Conservation (phyloP, 2,329 filamentous ascomycete genomes). For the Epichloe coenophiala region DNA sequence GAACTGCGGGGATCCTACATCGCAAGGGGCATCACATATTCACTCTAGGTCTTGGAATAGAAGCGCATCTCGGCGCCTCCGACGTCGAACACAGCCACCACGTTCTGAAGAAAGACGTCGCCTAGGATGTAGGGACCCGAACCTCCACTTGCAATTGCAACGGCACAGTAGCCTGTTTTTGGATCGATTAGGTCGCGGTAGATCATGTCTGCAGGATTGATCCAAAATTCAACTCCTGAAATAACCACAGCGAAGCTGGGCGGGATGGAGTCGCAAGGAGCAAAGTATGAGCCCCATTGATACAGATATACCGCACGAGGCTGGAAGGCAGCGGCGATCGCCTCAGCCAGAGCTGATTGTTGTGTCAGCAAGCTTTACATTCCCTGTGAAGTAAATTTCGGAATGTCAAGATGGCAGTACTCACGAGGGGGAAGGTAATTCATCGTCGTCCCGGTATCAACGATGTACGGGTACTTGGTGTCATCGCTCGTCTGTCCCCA, state of each 20-base stretch:
- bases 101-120: constrained; percentile 36
- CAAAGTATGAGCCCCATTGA: constrained; percentile 35
- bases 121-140: constrained; percentile 35
- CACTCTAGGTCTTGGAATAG: constrained; percentile 15
- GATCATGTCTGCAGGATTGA: constrained; percentile 36
- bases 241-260: constrained; percentile 33
- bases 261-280: constrained; percentile 31
- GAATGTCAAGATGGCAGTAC: constrained; percentile 7
- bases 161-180: constrained; percentile 32
- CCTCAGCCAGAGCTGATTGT: constrained; percentile 29
- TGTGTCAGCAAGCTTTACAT: background rate
- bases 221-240: constrained; percentile 27
- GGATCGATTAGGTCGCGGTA: constrained; percentile 29
- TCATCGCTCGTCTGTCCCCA: constrained; percentile 28
- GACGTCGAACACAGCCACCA: constrained; percentile 34
- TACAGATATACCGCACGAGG: constrained; percentile 33
- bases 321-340: constrained; percentile 32
- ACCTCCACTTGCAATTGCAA: constrained; percentile 30
- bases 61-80: constrained; percentile 33
- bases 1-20: no score
- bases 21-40: background rate
- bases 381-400: background rate
- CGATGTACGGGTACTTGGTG: constrained; percentile 33
- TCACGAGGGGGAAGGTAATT: constrained; percentile 35
- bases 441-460: constrained; percentile 39